Evolutionary conservation across 805 yeast species (phyloP).

Genomic region (Candida tammaniensis): DNA sequence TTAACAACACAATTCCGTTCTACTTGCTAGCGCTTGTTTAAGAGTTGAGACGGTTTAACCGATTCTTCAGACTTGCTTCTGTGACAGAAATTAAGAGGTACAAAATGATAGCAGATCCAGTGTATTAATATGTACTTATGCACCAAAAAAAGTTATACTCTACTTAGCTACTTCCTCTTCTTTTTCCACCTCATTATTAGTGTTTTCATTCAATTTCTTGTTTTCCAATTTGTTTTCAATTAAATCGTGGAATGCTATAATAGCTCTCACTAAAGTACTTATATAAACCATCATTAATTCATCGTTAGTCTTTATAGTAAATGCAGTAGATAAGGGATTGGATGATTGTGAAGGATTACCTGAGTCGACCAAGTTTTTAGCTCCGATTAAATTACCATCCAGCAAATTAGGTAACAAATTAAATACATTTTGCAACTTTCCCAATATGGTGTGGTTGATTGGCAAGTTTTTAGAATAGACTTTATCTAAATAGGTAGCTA

Average conservation of each 20-base stretch:
- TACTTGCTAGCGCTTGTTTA: too few species aligned
- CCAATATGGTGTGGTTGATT: constrained; percentile 84
- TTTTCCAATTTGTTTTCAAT: constrained; percentile 88
- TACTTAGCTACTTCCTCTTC: background rate
- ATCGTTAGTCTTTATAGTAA: constrained; percentile 91
- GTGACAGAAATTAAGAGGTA: background rate
- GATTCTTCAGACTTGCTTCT: too few species aligned
- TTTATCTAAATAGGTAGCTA: constrained; percentile 72
- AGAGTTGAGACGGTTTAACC: too few species aligned
- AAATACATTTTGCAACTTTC: constrained; percentile 91
- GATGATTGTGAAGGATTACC: constrained; percentile 21
- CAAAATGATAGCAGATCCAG: background rate
- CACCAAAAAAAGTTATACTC: background rate
- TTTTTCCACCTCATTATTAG: constrained; percentile 5
- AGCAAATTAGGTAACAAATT: constrained; percentile 83
- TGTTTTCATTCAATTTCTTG: constrained; percentile 8
- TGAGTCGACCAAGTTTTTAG: constrained; percentile 11
- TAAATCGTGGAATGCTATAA: constrained; percentile 93
- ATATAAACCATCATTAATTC: constrained; percentile 93
- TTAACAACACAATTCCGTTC: too few species aligned
- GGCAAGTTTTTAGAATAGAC: constrained; percentile 74
- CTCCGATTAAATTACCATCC: constrained; percentile 18
- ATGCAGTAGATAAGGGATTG: constrained; percentile 69
- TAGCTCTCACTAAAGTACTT: constrained; percentile 85
- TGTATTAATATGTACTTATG: background rate